phyloP scores from a whole-genome alignment of 2,329 filamentous ascomycete species.

The Colletotrichum cordylinicola region DNA sequence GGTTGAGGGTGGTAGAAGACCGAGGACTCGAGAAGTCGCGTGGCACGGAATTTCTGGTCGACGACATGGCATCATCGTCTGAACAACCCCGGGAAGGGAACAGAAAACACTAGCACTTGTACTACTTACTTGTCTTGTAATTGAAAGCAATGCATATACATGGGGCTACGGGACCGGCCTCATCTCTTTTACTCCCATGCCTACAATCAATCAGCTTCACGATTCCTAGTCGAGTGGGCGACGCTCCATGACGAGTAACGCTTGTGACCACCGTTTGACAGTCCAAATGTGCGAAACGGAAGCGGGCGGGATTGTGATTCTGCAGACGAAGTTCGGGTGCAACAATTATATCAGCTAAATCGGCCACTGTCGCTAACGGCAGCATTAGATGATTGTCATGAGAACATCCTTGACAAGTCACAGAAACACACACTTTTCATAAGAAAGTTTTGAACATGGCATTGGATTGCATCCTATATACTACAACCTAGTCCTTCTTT shows the following conservation, averaged over 20 bases:
- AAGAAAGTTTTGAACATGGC: not conserved
- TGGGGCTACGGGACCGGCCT: not conserved
- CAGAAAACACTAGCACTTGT: constrained; percentile 27
- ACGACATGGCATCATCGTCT: not conserved
- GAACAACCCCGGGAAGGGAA: not conserved
- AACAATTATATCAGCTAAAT: not conserved
- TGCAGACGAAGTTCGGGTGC: not conserved
- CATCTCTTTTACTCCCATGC: not conserved
- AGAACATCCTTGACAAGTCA: not conserved
- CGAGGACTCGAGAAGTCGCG: not conserved
- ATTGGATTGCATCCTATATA: constrained; percentile 16
- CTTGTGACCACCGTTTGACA: not conserved
- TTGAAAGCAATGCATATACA: constrained; percentile 25
- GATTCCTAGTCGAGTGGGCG: not conserved
- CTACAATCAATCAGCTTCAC: not conserved
- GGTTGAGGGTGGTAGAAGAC: not conserved
- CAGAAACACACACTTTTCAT: not conserved
- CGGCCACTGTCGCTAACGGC: not conserved
- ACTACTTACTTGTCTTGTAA: constrained; percentile 42
- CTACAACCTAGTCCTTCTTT: constrained; percentile 3
- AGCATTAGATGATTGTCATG: not conserved
- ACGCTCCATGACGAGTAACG: not conserved
- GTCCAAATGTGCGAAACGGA: not conserved
- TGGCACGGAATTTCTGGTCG: not conserved
- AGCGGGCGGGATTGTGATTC: not conserved